phyloP scores from a whole-genome alignment of 2,329 filamentous ascomycete genomes.

The Fusarium tanahbumbuense region DNA sequence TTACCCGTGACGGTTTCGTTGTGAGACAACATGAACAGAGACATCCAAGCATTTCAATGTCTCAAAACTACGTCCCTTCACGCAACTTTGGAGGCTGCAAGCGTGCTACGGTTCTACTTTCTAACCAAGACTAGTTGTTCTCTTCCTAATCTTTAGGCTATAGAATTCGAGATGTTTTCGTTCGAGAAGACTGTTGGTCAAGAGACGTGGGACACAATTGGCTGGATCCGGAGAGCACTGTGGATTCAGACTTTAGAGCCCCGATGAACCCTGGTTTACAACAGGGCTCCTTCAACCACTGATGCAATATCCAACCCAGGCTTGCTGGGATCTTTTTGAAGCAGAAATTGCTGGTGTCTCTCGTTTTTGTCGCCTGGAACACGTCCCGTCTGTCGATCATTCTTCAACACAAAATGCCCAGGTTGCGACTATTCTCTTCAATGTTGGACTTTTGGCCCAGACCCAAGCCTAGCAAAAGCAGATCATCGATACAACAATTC shows the following conservation, averaged over 20 bases:
- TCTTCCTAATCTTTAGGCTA: background rate
- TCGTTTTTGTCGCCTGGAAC: background rate
- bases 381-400: constrained; percentile 35
- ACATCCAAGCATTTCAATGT: constrained; percentile 1
- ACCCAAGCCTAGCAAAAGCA: background rate
- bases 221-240: constrained; percentile 41
- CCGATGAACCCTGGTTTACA: constrained; percentile 26
- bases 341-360: constrained; percentile 17
- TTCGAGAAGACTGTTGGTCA: background rate
- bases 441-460: background rate
- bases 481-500: constrained; percentile 29
- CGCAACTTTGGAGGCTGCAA: background rate
- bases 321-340: constrained; percentile 12
- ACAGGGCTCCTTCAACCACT: constrained; percentile 9
- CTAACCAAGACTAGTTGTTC: background rate
- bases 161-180: constrained; percentile 2
- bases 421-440: background rate
- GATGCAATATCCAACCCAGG: constrained; percentile 17
- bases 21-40: constrained; percentile 17
- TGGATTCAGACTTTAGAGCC: constrained; percentile 33
- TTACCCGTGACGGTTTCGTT: constrained; percentile 11
- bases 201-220: constrained; percentile 36
- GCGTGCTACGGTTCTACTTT: background rate
- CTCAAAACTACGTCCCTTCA: background rate
- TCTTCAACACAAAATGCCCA: constrained; percentile 10